Conservation (phyloP, 805 yeast genomes). For the Tetrapisispora namnaoensis region DNA sequence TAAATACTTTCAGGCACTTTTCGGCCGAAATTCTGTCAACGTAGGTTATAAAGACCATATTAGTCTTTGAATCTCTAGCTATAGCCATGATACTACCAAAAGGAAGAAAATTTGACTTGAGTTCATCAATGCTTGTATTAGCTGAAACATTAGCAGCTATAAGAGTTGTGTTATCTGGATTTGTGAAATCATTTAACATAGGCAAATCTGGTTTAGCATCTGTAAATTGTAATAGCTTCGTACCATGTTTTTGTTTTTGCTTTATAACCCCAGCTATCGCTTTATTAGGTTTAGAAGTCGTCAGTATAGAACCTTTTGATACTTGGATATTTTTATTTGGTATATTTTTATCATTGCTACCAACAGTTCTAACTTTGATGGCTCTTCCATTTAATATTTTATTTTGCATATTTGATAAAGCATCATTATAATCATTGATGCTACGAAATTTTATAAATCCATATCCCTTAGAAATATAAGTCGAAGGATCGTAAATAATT, state of each 20-base stretch:
- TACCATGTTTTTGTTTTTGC: background rate
- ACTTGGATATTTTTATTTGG: background rate
- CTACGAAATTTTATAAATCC: slow-evolving; percentile 77
- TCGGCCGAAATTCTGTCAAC: slow-evolving; percentile 74
- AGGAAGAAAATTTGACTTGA: slow-evolving; percentile 48
- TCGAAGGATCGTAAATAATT: slow-evolving; percentile 62
- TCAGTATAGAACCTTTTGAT: background rate
- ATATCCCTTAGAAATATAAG: slow-evolving; percentile 71
- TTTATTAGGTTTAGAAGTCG: background rate
- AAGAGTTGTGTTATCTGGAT: slow-evolving; percentile 72
- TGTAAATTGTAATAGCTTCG: slow-evolving; percentile 10
- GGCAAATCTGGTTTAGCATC: slow-evolving; percentile 40
- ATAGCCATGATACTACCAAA: slow-evolving; percentile 73
- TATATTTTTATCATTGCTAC: slow-evolving; percentile 1
- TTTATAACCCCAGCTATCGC: background rate
- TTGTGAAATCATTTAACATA: slow-evolving; percentile 55
- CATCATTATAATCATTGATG: slow-evolving; percentile 58
- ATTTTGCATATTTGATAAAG: slow-evolving; percentile 78
- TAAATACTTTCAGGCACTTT: slow-evolving; percentile 76
- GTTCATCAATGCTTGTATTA: slow-evolving; percentile 48
- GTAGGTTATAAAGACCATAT: slow-evolving; percentile 84
- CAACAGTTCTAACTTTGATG: slow-evolving; percentile 63
- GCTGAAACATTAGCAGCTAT: slow-evolving; percentile 57
- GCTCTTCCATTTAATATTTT: slow-evolving; percentile 60
- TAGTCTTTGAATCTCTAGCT: slow-evolving; percentile 62